Conservation (phyloP, 164 flowering plant genomes). For the Aristolochia fimbriata region DNA sequence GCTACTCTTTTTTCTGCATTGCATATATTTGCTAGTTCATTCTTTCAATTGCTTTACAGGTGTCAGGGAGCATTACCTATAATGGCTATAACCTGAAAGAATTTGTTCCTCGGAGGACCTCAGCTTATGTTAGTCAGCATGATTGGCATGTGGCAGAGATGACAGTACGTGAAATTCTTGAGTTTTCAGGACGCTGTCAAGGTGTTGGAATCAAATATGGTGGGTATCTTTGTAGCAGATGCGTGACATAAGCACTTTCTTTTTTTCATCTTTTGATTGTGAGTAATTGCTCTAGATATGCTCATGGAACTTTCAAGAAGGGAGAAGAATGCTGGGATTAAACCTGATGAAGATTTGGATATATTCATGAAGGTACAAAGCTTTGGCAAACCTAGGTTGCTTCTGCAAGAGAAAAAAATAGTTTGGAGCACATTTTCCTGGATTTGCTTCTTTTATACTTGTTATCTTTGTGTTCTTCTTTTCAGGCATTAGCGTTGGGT, state of each 20-base stretch:
- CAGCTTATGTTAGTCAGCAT: slow-evolving; percentile 89
- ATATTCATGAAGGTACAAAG: slow-evolving; percentile 81
- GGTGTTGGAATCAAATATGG: slow-evolving; percentile 89
- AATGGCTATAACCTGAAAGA: slow-evolving; percentile 68
- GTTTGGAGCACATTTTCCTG: not conserved
- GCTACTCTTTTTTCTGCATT: not conserved
- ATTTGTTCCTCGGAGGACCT: slow-evolving; percentile 78
- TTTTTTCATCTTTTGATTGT: not conserved
- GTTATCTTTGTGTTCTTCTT: slow-evolving; percentile 5
- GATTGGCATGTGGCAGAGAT: slow-evolving; percentile 90
- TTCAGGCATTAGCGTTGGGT: slow-evolving; percentile 70
- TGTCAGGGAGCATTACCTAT: slow-evolving; percentile 70
- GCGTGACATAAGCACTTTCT: not conserved
- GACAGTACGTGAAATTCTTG: slow-evolving; percentile 91
- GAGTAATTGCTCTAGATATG: slow-evolving; percentile 51
- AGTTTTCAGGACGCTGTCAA: slow-evolving; percentile 81
- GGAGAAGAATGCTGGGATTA: slow-evolving; percentile 73
- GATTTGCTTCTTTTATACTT: not conserved
- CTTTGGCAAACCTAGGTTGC: not conserved
- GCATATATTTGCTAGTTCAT: not conserved
- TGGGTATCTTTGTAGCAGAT: slow-evolving; percentile 16
- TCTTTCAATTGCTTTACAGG: slow-evolving; percentile 24
- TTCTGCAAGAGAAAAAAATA: not conserved
- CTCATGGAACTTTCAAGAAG: slow-evolving; percentile 90
- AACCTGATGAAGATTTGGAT: slow-evolving; percentile 97